phyloP scores from a whole-genome alignment of 768 basidiomycete species.

The Boletales sp. region DNA sequence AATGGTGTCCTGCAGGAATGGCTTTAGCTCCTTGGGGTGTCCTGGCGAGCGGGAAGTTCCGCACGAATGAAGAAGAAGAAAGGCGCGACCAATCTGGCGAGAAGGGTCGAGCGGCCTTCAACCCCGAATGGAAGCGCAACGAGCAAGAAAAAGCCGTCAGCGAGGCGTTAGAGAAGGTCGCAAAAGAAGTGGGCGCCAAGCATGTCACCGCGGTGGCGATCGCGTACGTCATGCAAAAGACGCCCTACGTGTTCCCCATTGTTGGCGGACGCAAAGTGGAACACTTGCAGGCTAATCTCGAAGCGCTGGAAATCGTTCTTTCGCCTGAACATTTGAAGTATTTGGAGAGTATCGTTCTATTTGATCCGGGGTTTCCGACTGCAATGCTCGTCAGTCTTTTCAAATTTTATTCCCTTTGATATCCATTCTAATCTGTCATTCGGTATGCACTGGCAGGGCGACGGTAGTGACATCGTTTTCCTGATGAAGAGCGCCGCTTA shows the following conservation, averaged over 20 bases:
- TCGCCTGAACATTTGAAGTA: constrained; percentile 42
- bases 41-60: constrained; percentile 33
- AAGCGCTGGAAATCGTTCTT: constrained; percentile 47
- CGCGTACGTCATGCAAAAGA: constrained; percentile 54
- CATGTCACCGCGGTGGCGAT: constrained; percentile 41
- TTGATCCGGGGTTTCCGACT: constrained; percentile 46
- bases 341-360: constrained; percentile 41
- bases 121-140: constrained; percentile 42
- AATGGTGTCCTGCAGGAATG: constrained; percentile 15
- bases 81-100: constrained; percentile 23
- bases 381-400: constrained; percentile 26
- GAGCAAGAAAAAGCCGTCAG: constrained; percentile 42
- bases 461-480: constrained; percentile 20
- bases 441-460: constrained; percentile 15
- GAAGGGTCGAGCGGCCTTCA: constrained; percentile 22
- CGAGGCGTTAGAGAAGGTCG: constrained; percentile 47
- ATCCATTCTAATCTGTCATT: background rate
- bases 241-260: constrained; percentile 50
- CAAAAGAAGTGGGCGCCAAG: constrained; percentile 45
- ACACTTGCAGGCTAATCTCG: constrained; percentile 47
- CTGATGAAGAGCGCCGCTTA: constrained; percentile 13
- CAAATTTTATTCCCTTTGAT: background rate
- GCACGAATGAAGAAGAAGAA: constrained; percentile 30
- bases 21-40: constrained; percentile 38
- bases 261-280: constrained; percentile 52